Evolutionary conservation across 176 grass and related monocot genomes (phyloP).

Genomic region (Tuctoria greenei): DNA sequence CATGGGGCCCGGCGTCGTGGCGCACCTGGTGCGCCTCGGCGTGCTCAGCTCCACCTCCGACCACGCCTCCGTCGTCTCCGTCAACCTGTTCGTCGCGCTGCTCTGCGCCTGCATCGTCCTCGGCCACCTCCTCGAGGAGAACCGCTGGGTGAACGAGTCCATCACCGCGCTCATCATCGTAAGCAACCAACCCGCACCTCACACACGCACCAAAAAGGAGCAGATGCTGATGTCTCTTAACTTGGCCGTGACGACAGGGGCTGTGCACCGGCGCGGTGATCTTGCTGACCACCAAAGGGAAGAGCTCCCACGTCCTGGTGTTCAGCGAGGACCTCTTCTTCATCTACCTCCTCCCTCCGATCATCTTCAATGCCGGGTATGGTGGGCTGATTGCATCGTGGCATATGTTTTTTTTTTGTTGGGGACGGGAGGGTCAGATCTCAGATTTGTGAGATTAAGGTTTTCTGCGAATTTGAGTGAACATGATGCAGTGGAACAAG

Average conservation of each 20-base stretch:
- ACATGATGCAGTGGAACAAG: constrained; percentile 5
- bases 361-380: constrained; percentile 99
- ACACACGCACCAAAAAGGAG: too few relatives aligned
- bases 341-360: constrained; percentile 95
- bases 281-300: constrained; percentile 77
- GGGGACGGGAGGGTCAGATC: not conserved
- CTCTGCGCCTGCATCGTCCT: constrained; percentile 91
- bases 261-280: constrained; percentile 88
- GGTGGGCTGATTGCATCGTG: not conserved
- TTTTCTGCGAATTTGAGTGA: not conserved
- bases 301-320: constrained; percentile 90
- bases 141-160: constrained; percentile 89
- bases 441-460: not conserved
- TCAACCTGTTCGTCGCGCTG: constrained; percentile 84
- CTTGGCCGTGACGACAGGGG: constrained; percentile 54
- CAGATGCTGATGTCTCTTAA: too few relatives aligned
- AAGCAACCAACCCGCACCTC: too few relatives aligned
- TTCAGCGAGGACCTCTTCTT: constrained; percentile 99
- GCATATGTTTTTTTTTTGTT: constrained; percentile 12
- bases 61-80: constrained; percentile 84
- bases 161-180: constrained; percentile 88
- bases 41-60: constrained; percentile 64
- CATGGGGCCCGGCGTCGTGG: constrained; percentile 59
- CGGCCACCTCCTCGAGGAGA: constrained; percentile 96
- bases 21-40: constrained; percentile 53